Conservation (phyloP, 2,329 filamentous ascomycete species). For the Neocatenulostroma microsporum region DNA sequence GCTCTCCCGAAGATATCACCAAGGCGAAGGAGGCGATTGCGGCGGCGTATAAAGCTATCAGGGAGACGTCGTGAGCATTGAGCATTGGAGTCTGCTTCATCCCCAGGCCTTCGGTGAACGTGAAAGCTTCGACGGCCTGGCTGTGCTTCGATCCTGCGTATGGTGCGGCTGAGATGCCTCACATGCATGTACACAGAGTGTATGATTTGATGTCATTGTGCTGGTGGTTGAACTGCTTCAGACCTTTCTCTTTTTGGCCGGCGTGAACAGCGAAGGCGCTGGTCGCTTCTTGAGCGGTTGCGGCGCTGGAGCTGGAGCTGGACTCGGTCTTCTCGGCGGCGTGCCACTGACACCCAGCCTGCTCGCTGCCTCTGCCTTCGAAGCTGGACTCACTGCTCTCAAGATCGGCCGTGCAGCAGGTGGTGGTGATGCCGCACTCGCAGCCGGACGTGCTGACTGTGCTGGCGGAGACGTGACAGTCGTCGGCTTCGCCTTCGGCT, state of each 20-base stretch:
- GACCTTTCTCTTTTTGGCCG: slow-evolving; percentile 11
- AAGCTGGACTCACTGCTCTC: neutral
- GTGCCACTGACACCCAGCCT: slow-evolving; percentile 3
- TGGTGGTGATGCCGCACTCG: neutral
- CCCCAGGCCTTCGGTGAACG: too few relatives aligned
- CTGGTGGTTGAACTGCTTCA: too few relatives aligned
- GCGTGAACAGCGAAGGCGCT: slow-evolving; percentile 17
- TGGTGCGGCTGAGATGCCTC: too few relatives aligned
- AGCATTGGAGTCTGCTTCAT: neutral
- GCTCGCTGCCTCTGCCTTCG: neutral
- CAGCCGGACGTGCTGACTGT: neutral
- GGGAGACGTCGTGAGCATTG: slow-evolving; percentile 25
- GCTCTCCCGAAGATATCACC: slow-evolving; percentile 36
- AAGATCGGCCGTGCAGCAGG: too few relatives aligned
- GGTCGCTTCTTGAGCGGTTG: slow-evolving; percentile 16
- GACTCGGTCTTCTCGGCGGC: slow-evolving; percentile 9
- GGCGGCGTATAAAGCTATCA: slow-evolving; percentile 34
- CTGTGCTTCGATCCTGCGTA: too few relatives aligned
- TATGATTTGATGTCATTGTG: too few relatives aligned
- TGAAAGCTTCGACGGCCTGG: too few relatives aligned
- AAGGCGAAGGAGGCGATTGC: slow-evolving; percentile 38
- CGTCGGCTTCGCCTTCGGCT: slow-evolving; percentile 2
- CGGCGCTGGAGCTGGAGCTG: slow-evolving; percentile 13
- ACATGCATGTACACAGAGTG: too few relatives aligned
- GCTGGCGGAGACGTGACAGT: neutral